Evolutionary conservation across 257 asterid species (phyloP), one percentile per base, ranked within the genome.

Genomic region (Thymus quinquecostatus): DNA sequence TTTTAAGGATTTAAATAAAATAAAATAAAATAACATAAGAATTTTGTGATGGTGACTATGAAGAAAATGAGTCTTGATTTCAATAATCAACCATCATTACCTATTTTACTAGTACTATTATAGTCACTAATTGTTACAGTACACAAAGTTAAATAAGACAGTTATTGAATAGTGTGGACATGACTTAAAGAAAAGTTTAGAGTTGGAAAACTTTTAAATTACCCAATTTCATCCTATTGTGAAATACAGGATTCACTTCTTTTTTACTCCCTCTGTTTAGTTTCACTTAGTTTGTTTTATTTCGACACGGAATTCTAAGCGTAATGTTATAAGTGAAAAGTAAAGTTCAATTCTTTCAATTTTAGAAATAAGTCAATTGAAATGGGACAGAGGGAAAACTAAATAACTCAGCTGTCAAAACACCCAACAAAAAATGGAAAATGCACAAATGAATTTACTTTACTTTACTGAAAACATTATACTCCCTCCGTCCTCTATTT

Each of bases 131-230:
- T 21, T 50, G 48, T 60, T 2, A 47, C 45, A 12, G 13, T 12
- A 6, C 2, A 65, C 13, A 64, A 57, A 58, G 68, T 49, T 36
- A 66, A 60, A 27, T 57, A 30, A 44, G 50, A 21, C 36, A 58
- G 43, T 32, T 10, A 28, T 55, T 30, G 1, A 5, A 11, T 34
- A 48, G 61, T 48, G 64, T 48, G 50, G 79, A 68, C 74, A 48
- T 60, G 74, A 68, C 70, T 50, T 68, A 41, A 68, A 75, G 70
- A 40, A 75, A 68, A n/a, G 41, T 48, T 67, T 49, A 68, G 58
- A 63, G 47, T 74, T 68, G 62, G 53, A 56, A 44, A 65, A 57
- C 65, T 57, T 57, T 58, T 6, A 6, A 66, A 30, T 66, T 56
- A 66, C 57, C 34, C 65, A 45, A 21, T 21, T 4, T 33, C 10